Conservation (phyloP, 106 monocot species). For the Narthecium ossifragum region DNA sequence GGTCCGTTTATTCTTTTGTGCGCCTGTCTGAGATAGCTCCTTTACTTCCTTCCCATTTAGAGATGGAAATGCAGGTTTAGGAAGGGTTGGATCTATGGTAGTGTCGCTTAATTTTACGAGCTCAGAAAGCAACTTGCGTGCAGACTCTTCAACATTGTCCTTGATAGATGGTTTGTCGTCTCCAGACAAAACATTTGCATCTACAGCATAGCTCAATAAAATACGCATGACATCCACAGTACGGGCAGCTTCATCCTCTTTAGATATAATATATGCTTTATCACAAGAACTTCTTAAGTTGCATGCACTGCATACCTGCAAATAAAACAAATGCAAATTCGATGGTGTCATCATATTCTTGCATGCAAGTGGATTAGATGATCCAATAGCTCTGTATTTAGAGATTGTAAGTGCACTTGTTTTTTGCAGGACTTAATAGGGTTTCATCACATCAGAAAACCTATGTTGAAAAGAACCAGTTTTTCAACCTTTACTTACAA, state of each 20-base stretch:
- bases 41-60: constrained; percentile 14
- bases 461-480: no score
- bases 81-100: constrained; percentile 45
- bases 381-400: no score
- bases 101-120: constrained; percentile 75
- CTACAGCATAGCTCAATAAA: constrained; percentile 67
- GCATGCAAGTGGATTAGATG: not conserved
- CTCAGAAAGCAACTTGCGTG: constrained; percentile 55
- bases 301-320: constrained; percentile 82
- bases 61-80: constrained; percentile 23
- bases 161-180: constrained; percentile 24
- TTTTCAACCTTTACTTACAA: no score
- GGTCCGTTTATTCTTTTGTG: constrained; percentile 1
- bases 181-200: constrained; percentile 27
- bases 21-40: constrained; percentile 4
- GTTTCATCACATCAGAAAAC: no score
- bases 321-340: not conserved
- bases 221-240: constrained; percentile 91
- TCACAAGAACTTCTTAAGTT: constrained; percentile 72
- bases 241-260: constrained; percentile 51
- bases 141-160: constrained; percentile 53
- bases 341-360: no score
- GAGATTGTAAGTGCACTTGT: no score
- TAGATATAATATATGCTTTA: constrained; percentile 51
- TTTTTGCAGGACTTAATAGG: no score